Evolutionary conservation across 306 rosid genomes (phyloP), one percentile per base, ranked within the genome.

Genomic region (Erythrophleum fordii): DNA sequence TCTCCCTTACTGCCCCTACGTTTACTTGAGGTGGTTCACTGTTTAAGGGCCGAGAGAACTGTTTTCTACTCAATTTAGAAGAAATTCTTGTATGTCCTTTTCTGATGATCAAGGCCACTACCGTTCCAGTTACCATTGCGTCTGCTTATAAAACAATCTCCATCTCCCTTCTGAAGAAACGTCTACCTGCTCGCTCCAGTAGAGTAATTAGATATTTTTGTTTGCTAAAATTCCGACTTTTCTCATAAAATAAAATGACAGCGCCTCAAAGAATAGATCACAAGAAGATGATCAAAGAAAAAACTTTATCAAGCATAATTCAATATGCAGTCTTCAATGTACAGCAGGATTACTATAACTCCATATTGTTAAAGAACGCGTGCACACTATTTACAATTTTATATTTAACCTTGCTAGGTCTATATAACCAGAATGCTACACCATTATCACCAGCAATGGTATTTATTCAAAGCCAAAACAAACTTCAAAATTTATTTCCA

Each of bases 391-490:
- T 55, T 56, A 56, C 6, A 80, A n/a, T n/a, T n/a, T n/a, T n/a
- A n/a, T n/a, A n/a, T n/a, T 39, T 28, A 52, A 10, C 73, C 72
- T 58, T 74, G 75, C 60, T 60, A 75, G 41, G 41, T 13, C 65
- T 3, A 65, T 41, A 61, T 28, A 76, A 56, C 23, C 14, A 10
- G 5, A 56, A 16, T 23, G 3, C 14, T 6, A 55, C n/a, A n/a
- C 61, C 37, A 25, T 55, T 14, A 73, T 79, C 74, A 46, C 53
- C 8, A 42, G 29, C 17, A 64, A 69, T 8, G 31, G 61, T 65
- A 70, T 73, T 83, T 58, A 39, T 73, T 83, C 80, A 60, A 28
- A 72, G 69, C 70, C 75, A 76, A 86, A 68, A 29, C 18, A 29
- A 74, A 73, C 28, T n/a, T 67, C 42, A 69, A 14, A 26, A 37